Base-by-base conservation (phyloP, 2,329 filamentous ascomycete genomes). In the Alternaria longipes region DNA sequence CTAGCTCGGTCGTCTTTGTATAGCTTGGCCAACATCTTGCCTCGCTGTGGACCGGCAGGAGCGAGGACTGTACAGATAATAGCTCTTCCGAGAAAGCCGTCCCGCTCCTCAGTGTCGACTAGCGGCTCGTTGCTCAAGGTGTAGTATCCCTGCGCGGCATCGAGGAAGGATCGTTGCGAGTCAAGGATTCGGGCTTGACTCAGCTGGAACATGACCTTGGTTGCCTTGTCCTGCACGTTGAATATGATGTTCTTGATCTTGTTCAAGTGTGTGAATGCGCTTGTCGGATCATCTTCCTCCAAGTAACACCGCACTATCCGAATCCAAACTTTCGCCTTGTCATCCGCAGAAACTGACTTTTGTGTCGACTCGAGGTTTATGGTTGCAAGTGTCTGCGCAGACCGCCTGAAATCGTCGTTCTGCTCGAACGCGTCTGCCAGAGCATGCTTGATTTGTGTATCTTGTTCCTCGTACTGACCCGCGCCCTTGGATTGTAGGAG, bases 101-200 rank as follows among this genome's bases (percentile, higher is more conserved):
- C 82, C 41, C 94, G 88, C 80, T 99, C 95, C 46, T 92, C 87
- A 76, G 97, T 93, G 42, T 92, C 90, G n/a, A 98, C 89, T 65
- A 89, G 84, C 3, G 88, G 79, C 64, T 90, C 91, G 73, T 93
- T 87, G 81, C 90, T 94, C 71, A 98, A 91, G 62, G 90, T 89
- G 78, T 97, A 92, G 83, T 99, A 99, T 60, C 92, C 90, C 69
- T 91, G 88, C 52, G 91, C 91, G 20, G 95, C 95, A 59, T 94
- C 89, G 24, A 98, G 84, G 82, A 99, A 99, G 73, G 91, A 89
- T 44, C 94, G 88, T 76, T 95, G 91, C 20, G 94, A 91, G 81
- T 99, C 95, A 69, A 93, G 88, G 79, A 99, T 97, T 62, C 94
- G 91, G 6, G 95, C 95, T 80, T 97, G 93, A 8, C 91, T 94